Conservation (phyloP, 2,329 filamentous ascomycete species). For the Ophiostoma tasmaniense region DNA sequence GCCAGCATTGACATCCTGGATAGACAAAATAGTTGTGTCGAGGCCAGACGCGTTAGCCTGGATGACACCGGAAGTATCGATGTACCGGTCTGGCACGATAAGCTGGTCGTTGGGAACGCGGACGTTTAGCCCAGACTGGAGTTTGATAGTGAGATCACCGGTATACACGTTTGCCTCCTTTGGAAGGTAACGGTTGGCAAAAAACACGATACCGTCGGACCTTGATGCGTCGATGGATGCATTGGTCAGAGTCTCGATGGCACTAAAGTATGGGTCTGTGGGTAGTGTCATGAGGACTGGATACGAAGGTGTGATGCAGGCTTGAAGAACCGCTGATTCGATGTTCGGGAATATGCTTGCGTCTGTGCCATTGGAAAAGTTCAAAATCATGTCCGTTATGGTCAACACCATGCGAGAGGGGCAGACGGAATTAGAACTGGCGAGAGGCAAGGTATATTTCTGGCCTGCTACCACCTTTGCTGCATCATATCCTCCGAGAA, state of each 20-base stretch:
- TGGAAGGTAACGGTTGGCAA: not conserved
- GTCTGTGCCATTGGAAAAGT: not conserved
- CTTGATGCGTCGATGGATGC: not conserved
- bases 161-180: not conserved
- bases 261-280: not conserved
- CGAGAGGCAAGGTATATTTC: not conserved
- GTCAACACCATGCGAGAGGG: not conserved
- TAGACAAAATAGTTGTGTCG: not conserved
- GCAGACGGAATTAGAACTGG: not conserved
- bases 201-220: not conserved
- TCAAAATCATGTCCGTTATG: not conserved
- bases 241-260: not conserved
- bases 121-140: not conserved
- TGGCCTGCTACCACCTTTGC: slow-evolving; percentile 21
- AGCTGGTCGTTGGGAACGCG: not conserved
- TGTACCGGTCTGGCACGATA: not conserved
- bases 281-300: not conserved
- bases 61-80: not conserved
- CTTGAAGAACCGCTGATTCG: not conserved
- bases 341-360: not conserved
- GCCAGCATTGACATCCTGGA: not conserved
- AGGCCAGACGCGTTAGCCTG: not conserved
- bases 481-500: slow-evolving; percentile 26
- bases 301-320: not conserved
- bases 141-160: not conserved